Evolutionary conservation across 2,329 filamentous ascomycete species (phyloP), one percentile per base, ranked within the genome.

Genomic region (Aspergillus ustus): DNA sequence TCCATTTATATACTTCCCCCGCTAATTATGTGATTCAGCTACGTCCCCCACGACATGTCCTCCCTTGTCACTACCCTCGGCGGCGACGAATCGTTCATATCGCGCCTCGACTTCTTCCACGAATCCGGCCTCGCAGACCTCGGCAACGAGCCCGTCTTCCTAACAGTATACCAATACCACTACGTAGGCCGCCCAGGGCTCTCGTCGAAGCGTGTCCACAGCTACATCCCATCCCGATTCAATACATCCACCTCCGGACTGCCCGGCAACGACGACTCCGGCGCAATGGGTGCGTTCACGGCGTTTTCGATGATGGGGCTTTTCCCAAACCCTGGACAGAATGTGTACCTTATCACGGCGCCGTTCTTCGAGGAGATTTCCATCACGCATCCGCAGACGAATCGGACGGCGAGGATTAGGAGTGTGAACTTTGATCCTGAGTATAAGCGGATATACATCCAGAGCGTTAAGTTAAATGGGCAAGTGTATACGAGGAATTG

Each of bases 191-290:
- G 87, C 0, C 89, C 88, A 0, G 87, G 75, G 0, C 73, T 79
- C 31, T 81, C 77, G 1, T 73, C 81, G 0, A 59, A 72, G 19
- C 84, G 86, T 52, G 81, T 82, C 0, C 88, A 89, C 69, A 84
- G 80, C 68, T 90, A 90, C 69, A 89, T 90, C 46, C 88, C 88
- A 0, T 72, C 75, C 0, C 85, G 80, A 67, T 91, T 91, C 76
- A 80, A 82, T 66, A 80, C 84, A 1, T 83, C 81, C 0, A 77
- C 83, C 0, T 77, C 74, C 3, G 88, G 88, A 0, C 82, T 91
- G 1, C 87, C 88, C 0, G 89, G 89, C 0, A 91, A 91, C 71
- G 88, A 91, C 68, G 89, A 91, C 71, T 84, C 82, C 40, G 89
- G 89, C 4, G 87, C 89, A 1, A 90, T 91, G 87, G 88, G 87